Percentiles rank a stretch among this genome's conserved stretches.
phyloP scores from a whole-genome alignment of 169 alveolate genomes.

The Plasmodium ovale region DNA sequence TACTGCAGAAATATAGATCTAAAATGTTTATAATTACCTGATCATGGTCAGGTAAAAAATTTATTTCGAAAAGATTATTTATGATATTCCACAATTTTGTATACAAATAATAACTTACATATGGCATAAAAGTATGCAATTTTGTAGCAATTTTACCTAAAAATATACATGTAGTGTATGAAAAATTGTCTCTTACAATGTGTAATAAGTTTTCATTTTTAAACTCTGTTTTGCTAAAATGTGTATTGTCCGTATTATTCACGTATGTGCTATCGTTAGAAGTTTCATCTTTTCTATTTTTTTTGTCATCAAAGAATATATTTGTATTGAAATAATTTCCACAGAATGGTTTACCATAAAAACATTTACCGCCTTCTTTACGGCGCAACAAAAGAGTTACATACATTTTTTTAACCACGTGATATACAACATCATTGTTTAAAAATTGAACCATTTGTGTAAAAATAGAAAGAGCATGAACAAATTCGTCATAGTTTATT shows the following conservation, averaged over 20 bases:
- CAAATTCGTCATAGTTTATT: conserved; percentile 43
- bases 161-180: conserved; percentile 12
- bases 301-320: neutral
- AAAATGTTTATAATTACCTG: neutral
- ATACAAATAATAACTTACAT: conserved; percentile 60
- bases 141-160: conserved; percentile 17
- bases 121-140: conserved; percentile 15
- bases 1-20: conserved; percentile 16
- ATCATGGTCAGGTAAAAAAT: neutral
- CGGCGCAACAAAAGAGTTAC: neutral
- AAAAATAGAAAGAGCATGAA: conserved; percentile 12
- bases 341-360: neutral
- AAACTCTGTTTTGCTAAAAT: neutral
- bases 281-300: neutral
- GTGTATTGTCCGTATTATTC: neutral
- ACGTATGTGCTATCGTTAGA: neutral
- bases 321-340: neutral
- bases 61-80: conserved; percentile 1
- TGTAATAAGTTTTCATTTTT: neutral
- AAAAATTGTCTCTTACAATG: conserved; percentile 14
- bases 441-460: conserved; percentile 1
- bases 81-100: conserved; percentile 18
- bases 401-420: conserved; percentile 21
- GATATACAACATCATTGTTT: conserved; percentile 43
- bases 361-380: neutral